Conservation (phyloP, 2,329 filamentous ascomycete genomes). For the Tolypocladium capitatum region DNA sequence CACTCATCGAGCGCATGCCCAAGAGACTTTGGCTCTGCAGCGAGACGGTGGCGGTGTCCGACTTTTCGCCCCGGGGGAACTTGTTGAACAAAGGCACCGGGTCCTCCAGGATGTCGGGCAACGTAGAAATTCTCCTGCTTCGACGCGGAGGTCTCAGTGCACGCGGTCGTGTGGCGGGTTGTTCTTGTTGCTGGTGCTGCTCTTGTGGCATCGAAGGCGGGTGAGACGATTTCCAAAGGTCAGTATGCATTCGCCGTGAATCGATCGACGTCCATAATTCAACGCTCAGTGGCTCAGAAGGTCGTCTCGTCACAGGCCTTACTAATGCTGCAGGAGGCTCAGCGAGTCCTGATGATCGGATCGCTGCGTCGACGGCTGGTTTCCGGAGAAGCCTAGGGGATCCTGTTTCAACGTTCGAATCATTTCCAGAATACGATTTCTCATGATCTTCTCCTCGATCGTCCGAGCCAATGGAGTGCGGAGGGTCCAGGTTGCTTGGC, state of each 20-base stretch:
- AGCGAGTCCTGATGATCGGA: not conserved
- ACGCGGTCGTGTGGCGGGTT: conserved; percentile 25
- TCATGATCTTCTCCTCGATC: not conserved
- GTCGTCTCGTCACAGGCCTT: not conserved
- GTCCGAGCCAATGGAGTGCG: not conserved
- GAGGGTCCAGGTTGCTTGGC: not conserved
- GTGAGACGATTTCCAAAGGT: not conserved
- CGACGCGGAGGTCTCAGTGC: conserved; percentile 41
- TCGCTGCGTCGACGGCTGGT: not conserved
- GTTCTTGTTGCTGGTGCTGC: conserved; percentile 8
- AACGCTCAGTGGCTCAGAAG: not conserved
- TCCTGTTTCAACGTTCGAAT: not conserved
- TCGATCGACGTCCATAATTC: not conserved
- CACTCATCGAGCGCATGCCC: conserved; percentile 26
- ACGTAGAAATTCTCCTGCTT: conserved; percentile 41
- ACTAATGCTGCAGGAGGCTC: not conserved
- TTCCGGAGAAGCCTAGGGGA: not conserved
- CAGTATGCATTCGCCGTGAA: not conserved
- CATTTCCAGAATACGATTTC: not conserved
- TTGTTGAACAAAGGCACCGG: conserved; percentile 45
- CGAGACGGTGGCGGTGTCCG: conserved; percentile 37
- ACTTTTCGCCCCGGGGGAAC: conserved; percentile 53
- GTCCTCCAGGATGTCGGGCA: conserved; percentile 51
- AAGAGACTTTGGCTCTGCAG: conserved; percentile 1
- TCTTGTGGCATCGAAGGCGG: not conserved